Evolutionary conservation across 495 filamentous ascomycete species (phyloP), one percentile per base, ranked within the genome.

Genomic region (Penicillium macrosclerotiorum): DNA sequence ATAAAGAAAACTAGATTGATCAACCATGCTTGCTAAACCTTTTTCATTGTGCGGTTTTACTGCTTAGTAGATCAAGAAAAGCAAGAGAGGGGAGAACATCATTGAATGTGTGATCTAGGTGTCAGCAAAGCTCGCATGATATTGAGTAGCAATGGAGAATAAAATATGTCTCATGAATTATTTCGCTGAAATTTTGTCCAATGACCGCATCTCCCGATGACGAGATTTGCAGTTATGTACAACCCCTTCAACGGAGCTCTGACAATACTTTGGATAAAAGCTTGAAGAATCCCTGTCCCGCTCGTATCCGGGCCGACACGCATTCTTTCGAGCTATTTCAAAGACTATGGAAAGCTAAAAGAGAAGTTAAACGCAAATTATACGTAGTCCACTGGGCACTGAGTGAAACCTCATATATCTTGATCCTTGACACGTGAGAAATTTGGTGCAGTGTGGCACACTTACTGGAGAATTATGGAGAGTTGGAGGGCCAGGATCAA

Each of bases 151-250:
- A 18, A 48, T 24, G 33, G 45, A 42, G 29, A 27, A 18, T 49
- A 49, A 52, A 45, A 30, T 29, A 51, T 42, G 18, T 37, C 51
- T 45, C 34, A 9, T 25, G 30, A 9, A 18, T 29, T 13, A 23
- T 11, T n/a, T n/a, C n/a, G 11, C 8, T 5, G 22, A 27, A 16
- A n/a, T 5, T 26, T 24, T 13, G 13, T 13, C 24, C 20, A 16
- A 37, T 18, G 12, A 13, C 7, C 37, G 3, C 20, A 31, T 36
- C 5, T 30, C 22, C 18, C 33, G 51, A 58, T 62, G 52, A 62
- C 59, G 41, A 45, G 43, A 31, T 35, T 37, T 62, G 58, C 58
- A 59, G 48, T 33, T 5, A 27, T 13, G 45, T 58, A 29, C 30
- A 14, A 61, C 42, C 18, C 2, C 18, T n/a, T 35, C 8, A 14